Base-by-base conservation (phyloP, 1,284 basidiomycete genomes). In the Dichomitus squalens region DNA sequence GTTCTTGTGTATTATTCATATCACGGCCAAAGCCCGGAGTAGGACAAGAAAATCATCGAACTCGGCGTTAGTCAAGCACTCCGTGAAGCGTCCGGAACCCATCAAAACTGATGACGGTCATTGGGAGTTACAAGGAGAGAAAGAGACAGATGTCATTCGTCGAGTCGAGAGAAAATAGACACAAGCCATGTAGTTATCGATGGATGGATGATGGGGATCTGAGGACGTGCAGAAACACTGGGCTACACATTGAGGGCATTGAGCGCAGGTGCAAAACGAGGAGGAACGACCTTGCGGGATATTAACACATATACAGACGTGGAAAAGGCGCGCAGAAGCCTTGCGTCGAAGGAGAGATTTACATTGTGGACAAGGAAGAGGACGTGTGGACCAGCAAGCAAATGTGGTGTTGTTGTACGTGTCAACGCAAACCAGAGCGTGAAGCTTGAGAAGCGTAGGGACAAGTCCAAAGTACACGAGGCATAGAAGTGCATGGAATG, bases 401-500 rank as follows among this genome's bases (percentile, higher is more conserved):
- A 20, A n/a, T 35, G 44, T 41, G 21, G 21, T 7, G 8, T 23
- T 18, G 46, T 31, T 31, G 29, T 50, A 29, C 27, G 49, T 36
- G 50, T 44, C 39, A 50, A 40, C 23, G 49, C 35, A 25, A 40
- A 50, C 35, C 34, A 49, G 34, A 50, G 49, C 49, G 49, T 50
- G 7, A 18, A 38, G 47, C 43, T n/a, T n/a, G 4, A 14, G 50
- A 61, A 65, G 64, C 53, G 61, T 50, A 66, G 50, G 36, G 53
- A 54, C 59, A 60, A 63, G 64, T 57, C 59, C 62, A 60, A 66
- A 67, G 65, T 62, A 43, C 40, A 31, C 34, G 44, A 33, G 20
- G 38, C 8, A 27, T 29, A 9, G 35, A 36, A 18, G 43, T 23
- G 29, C 33, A 35, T 35, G 43, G 44, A 48, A 27, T 14, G 43